These are phyloP conservation scores for Blastobotrys arbuscula DNA, from an alignment of 1,139 yeast genomes.

Conservation along the genomic window DNA sequence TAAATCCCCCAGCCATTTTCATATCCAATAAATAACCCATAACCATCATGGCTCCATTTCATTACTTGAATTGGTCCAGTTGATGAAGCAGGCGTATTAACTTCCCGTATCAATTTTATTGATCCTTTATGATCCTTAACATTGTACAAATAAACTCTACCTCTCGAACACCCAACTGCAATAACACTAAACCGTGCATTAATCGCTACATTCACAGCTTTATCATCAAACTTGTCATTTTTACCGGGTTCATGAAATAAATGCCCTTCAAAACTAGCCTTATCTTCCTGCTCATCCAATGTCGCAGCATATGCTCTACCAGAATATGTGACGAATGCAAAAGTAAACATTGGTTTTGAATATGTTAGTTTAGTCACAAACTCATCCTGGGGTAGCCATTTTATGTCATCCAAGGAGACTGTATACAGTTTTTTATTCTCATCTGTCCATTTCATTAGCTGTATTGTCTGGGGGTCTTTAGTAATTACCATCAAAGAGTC, in stretches of 20 bases:
- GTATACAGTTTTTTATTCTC: constrained; percentile 15
- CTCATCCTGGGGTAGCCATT: constrained; percentile 24
- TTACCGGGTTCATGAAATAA: constrained; percentile 21
- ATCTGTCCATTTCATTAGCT: constrained; percentile 27
- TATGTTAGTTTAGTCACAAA: constrained; percentile 17
- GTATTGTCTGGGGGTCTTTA: constrained; percentile 29
- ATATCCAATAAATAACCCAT: constrained; percentile 34
- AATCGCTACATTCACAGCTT: constrained; percentile 29
- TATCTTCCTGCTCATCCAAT: not conserved
- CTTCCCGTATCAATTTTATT: constrained; percentile 24
- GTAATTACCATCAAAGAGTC: constrained; percentile 31
- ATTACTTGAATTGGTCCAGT: constrained; percentile 30
- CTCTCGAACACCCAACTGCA: constrained; percentile 33
- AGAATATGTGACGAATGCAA: constrained; percentile 19
- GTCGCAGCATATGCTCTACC: constrained; percentile 17
- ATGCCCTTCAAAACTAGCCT: constrained; percentile 14
- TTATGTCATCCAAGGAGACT: constrained; percentile 23
- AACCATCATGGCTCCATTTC: constrained; percentile 35
- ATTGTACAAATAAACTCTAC: constrained; percentile 32
- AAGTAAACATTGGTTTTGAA: constrained; percentile 25
- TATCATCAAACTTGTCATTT: constrained; percentile 17
- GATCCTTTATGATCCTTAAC: constrained; percentile 34
- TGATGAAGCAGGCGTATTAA: constrained; percentile 30
- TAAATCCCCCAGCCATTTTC: constrained; percentile 36
- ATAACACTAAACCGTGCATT: constrained; percentile 36